Evolutionary conservation across 2,329 filamentous ascomycete species (phyloP), one percentile per base, ranked within the genome.

Genomic region (Colletotrichum lindemuthianum): DNA sequence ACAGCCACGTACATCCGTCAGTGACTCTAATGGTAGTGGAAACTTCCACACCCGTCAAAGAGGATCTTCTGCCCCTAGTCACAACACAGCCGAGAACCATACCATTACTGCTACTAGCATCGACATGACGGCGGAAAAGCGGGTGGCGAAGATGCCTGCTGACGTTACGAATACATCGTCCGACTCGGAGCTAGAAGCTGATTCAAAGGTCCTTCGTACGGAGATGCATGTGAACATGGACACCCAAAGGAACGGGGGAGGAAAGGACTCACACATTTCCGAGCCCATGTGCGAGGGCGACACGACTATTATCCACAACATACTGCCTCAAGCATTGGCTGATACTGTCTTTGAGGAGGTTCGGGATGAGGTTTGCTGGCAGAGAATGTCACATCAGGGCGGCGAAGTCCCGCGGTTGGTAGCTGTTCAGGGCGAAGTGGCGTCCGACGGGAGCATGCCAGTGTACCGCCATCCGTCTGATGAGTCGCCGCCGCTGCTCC

Each of bases 401-500:
- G 94, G 96, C 33, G 91, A 96, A 71, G 96, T 98, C 0, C 96
- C 96, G 47, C 89, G 96, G 41, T 86, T 97, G 2, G 92, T 98
- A 7, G 93, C 93, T 52, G 93, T 97, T 16, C 94, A 98, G 75
- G 96, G 94, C 4, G 81, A 85, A 13, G 81, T 93, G 36, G 83
- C 82, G 43, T 73, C 81, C 0, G 89, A 95, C 71, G 92, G 92
- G 15, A 89, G 84, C 68, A 89, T 92, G 75, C 96, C 96, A 24
- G 85, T 98, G n/a, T 99, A 99, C 76, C 91, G 96, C 12, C 96
- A 98, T 76, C 96, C 96, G 48, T 88, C 93, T 4, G 96, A 99
- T 73, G 92, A 96, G 74, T 92, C 92, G 1, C 90, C 94, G 0
- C 89, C 92, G 1, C 77, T 97, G 12, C 79, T 90, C 1, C 83